Conservation (phyloP, 495 filamentous ascomycete genomes). For the Lasiosphaeria ovina region DNA sequence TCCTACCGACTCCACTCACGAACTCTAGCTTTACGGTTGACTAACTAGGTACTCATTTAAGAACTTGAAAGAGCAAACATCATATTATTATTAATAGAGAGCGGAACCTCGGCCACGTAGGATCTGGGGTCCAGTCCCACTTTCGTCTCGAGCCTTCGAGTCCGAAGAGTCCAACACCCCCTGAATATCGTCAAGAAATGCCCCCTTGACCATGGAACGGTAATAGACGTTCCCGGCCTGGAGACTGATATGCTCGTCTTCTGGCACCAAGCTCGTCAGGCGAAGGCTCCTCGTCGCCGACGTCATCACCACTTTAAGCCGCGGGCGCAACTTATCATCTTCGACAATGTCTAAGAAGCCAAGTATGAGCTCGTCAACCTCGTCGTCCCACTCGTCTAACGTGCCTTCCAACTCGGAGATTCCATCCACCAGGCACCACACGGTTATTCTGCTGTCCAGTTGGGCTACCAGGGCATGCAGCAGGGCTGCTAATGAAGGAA, state of each 20-base stretch:
- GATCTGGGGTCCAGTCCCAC: neutral
- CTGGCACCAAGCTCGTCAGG: neutral
- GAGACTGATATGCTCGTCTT: neutral
- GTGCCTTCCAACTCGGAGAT: slow-evolving; percentile 1
- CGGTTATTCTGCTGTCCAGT: neutral
- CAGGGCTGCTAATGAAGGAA: neutral
- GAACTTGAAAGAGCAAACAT: neutral
- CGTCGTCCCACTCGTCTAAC: neutral
- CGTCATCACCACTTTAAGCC: neutral
- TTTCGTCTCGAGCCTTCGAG: neutral
- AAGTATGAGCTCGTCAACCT: neutral
- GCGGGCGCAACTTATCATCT: neutral
- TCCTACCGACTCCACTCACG: no score
- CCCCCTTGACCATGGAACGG: neutral
- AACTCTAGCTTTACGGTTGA: no score
- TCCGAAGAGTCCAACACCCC: neutral
- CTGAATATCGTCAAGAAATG: neutral
- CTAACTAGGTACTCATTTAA: neutral
- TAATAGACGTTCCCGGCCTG: neutral
- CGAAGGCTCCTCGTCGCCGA: neutral
- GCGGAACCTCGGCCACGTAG: neutral
- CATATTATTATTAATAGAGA: neutral
- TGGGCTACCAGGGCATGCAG: neutral
- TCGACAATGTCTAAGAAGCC: neutral
- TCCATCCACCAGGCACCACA: neutral